Conservation (phyloP, 1,284 basidiomycete genomes). For the Earliella scabrosa region DNA sequence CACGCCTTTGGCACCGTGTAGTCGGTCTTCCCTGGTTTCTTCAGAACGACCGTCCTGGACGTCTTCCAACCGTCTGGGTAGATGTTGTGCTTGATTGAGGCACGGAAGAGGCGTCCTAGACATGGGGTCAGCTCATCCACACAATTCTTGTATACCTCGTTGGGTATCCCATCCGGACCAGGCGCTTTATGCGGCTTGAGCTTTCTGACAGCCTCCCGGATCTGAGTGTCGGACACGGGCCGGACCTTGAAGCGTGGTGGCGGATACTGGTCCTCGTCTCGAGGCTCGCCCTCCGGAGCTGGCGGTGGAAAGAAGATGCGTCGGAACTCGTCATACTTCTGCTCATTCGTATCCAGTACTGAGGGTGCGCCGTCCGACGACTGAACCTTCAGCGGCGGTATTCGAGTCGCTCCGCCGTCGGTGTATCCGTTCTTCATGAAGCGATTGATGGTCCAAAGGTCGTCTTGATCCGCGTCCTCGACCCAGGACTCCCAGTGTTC, state of each 20-base stretch:
- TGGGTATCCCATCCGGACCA: constrained; percentile 40
- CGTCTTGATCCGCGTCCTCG: constrained; percentile 26
- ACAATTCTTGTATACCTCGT: constrained; percentile 37
- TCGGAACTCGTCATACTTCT: constrained; percentile 34
- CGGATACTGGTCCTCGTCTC: constrained; percentile 25
- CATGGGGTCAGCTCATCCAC: constrained; percentile 30
- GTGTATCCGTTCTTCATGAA: constrained; percentile 30
- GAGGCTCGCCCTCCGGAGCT: neutral
- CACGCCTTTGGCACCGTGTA: constrained; percentile 42
- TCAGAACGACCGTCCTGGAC: constrained; percentile 39
- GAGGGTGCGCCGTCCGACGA: neutral
- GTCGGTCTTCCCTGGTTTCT: constrained; percentile 42
- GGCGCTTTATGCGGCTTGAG: constrained; percentile 40
- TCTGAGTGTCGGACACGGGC: constrained; percentile 24
- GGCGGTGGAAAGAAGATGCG: constrained; percentile 37
- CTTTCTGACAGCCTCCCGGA: constrained; percentile 19
- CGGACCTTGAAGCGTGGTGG: constrained; percentile 29
- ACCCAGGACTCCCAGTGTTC: constrained; percentile 43
- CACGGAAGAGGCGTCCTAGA: constrained; percentile 35
- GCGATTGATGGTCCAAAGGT: constrained; percentile 39
- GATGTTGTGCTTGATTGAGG: constrained; percentile 23
- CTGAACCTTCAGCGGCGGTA: constrained; percentile 11
- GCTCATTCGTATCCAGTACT: constrained; percentile 23
- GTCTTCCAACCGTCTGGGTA: constrained; percentile 40
- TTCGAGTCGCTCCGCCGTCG: constrained; percentile 36